Percentiles rank a stretch among this genome's conserved stretches.
phyloP scores from a whole-genome alignment of 495 filamentous ascomycete species.

The Cudoniella acicularis region DNA sequence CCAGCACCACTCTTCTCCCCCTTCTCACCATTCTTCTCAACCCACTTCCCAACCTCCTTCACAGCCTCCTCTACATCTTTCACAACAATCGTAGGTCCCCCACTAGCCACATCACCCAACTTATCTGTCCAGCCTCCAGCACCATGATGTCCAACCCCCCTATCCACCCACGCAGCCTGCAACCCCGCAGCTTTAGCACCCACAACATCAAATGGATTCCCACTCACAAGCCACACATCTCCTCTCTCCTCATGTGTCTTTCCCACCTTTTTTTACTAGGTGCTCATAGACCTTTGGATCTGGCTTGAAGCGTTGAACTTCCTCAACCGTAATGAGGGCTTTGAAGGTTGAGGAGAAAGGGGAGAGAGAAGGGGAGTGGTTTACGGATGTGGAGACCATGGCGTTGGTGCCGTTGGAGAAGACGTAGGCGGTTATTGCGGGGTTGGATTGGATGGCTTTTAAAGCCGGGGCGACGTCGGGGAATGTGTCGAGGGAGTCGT shows the following conservation, averaged over 20 bases:
- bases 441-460: constrained; percentile 34
- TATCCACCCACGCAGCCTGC: constrained; percentile 56
- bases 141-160: constrained; percentile 19
- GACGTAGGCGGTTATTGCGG: constrained; percentile 50
- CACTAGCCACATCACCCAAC: constrained; percentile 36
- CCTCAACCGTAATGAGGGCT: constrained; percentile 59
- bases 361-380: constrained; percentile 50
- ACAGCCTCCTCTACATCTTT: constrained; percentile 48
- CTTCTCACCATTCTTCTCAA: constrained; percentile 2
- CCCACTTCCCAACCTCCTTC: constrained; percentile 31
- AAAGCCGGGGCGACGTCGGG: constrained; percentile 59
- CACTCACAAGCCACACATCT: constrained; percentile 68
- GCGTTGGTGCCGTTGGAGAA: constrained; percentile 71
- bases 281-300: constrained; percentile 59
- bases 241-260: constrained; percentile 15
- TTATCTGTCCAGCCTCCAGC: constrained; percentile 47
- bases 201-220: constrained; percentile 80
- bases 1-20: not conserved
- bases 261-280: constrained; percentile 50
- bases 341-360: constrained; percentile 43
- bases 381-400: constrained; percentile 62
- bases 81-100: constrained; percentile 42
- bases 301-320: constrained; percentile 64
- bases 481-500: constrained; percentile 67
- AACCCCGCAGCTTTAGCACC: constrained; percentile 51